Base-by-base conservation (phyloP, 768 basidiomycete species). In the Hirschioporus abietinus region DNA sequence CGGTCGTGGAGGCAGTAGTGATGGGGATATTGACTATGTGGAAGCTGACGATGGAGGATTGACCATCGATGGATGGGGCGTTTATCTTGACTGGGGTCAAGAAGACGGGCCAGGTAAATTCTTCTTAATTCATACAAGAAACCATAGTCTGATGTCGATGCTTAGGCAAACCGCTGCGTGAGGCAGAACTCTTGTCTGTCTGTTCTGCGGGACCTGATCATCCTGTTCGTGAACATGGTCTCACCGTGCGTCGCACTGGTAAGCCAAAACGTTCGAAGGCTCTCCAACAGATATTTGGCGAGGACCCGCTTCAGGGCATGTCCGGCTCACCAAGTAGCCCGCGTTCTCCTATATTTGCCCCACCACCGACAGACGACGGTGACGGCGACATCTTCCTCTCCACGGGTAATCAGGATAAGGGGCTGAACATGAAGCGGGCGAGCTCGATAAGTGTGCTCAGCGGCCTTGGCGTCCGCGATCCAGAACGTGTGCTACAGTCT, bases 381-480 rank as follows among this genome's bases (percentile, higher is more conserved):
- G 80, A 78, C 63, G 72, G 72, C 35, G 78, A 79, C 66, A 63
- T 65, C 1, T 62, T 70, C 35, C 73, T 77, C 63, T 65, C 58
- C 25, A 61, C 67, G 26, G 60, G 25, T 20, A 66, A 2, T 10
- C 58, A 35, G 60, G 60, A 68, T 58, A 63, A 65, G 65, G 72
- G 69, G 35, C 85, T 85, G 73, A 86, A 85, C 69, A 86, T 89
- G 71, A 96, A 97, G 71, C 91, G 97, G 24, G 97, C 97, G 0
- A 96, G 95, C 72, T 92, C 94, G 0, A 87, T 98, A 74, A 96
- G 95, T 76, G 86, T 99, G 68, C 88, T 99, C 74, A 95, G 92
- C 64, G 95, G 94, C 0, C 85, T 99, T 9, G 96, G 96, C 26
- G 95, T 95, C 0, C 86, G 82, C n/a, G 84, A 92, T 70, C 88